phyloP scores from a whole-genome alignment of 75 land plant genomes.

The Isoetes taiwanensis region DNA sequence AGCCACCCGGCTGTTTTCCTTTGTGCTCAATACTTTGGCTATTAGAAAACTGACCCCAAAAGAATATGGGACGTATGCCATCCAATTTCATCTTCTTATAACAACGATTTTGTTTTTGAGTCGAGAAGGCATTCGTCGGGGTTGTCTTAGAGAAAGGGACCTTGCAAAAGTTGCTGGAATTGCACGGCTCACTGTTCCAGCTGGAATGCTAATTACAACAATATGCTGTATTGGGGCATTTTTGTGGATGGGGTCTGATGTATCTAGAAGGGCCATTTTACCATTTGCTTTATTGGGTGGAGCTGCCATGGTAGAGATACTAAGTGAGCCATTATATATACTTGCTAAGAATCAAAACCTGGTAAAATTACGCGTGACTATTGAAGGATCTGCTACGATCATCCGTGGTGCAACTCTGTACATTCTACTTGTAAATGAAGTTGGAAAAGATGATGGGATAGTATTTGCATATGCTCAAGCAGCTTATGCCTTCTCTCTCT shows the following conservation, averaged over 20 bases:
- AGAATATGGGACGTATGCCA: slow-evolving; percentile 49
- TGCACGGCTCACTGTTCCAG: slow-evolving; percentile 77
- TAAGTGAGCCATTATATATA: slow-evolving; percentile 81
- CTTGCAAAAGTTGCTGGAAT: slow-evolving; percentile 23
- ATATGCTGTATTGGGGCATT: slow-evolving; percentile 39
- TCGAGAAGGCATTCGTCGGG: slow-evolving; percentile 93
- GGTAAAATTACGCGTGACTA: slow-evolving; percentile 42
- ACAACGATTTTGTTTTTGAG: slow-evolving; percentile 75
- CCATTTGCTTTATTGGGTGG: no score
- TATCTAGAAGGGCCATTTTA: no score
- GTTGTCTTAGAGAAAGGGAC: slow-evolving; percentile 43
- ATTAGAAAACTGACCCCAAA: slow-evolving; percentile 27
- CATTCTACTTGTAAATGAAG: slow-evolving; percentile 33
- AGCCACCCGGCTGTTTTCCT: slow-evolving; percentile 24
- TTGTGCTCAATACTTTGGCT: slow-evolving; percentile 24
- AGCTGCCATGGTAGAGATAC: slow-evolving; percentile 73
- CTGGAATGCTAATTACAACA: slow-evolving; percentile 44
- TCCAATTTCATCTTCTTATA: slow-evolving; percentile 78
- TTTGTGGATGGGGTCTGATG: slow-evolving; percentile 50
- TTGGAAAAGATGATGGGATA: slow-evolving; percentile 53
- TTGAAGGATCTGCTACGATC: slow-evolving; percentile 72
- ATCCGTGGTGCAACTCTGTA: slow-evolving; percentile 52
- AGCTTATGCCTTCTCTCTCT: slow-evolving; percentile 65
- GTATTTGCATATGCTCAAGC: slow-evolving; percentile 72
- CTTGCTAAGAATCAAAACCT: slow-evolving; percentile 73